Base-by-base conservation (phyloP, 805 yeast genomes). In the Suhomyces xylopsoci region DNA sequence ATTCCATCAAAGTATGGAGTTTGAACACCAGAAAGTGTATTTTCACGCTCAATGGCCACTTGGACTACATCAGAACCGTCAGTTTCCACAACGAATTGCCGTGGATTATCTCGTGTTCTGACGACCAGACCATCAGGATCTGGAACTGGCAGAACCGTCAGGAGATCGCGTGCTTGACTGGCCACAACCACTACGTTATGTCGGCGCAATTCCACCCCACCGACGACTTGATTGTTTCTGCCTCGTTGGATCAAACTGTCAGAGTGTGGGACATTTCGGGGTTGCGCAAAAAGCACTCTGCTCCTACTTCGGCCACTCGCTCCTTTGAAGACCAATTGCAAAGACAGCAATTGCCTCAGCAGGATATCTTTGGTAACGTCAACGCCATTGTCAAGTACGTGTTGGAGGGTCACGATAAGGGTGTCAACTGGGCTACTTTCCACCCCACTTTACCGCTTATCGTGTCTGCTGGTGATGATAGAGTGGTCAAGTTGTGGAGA, bases 121-220 rank as follows among this genome's bases (percentile, higher is more conserved):
- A 94, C 72, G 99, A 94, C 77, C 99, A 94, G 74, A 94, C 99
- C 30, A 91, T 96, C 59, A 82, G 99, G 69, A 93, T 94, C 59
- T 94, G 99, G 99, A 96, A 94, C 75, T 94, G 99, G 99, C 99
- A 96, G 77, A 92, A 92, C 69, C 85, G 99, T 62, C 93, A 91
- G 69, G 98, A 94, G 64, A 88, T 94, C 65, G 98, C 98, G 8
- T 90, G 97, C 64, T 76, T 94, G 61, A 93, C 99, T 7, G 99
- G 99, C 56, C 99, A 94, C 72, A 92, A 90, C 73, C 99, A 94
- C 75, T 94, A 96, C 71, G 97, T 94, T 51, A 90, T 94, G 94
- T 88, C 96, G 62, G 98, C 99, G 2, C 96, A 90, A 70, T 94
- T 94, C 81, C 99, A 94, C 69, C 97, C 97, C 45, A 77, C 85